Conservation (phyloP, 805 yeast species). For the Saccharomycopsis capsularis region DNA sequence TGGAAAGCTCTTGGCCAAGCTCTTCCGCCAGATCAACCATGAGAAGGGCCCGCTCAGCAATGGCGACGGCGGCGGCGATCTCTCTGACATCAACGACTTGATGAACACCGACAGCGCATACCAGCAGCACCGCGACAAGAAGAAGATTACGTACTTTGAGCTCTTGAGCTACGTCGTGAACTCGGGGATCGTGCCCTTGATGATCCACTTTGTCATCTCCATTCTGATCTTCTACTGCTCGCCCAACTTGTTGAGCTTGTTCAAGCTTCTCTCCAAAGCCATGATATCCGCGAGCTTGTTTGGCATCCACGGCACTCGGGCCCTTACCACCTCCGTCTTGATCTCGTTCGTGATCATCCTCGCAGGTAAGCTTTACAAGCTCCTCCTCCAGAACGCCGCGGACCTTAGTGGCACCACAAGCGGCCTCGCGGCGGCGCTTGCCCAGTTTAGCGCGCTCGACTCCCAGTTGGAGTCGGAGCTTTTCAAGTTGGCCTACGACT, state of each 20-base stretch:
- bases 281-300: constrained; percentile 15
- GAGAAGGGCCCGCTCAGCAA: neutral
- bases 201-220: constrained; percentile 11
- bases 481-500: constrained; percentile 5
- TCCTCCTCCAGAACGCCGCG: neutral
- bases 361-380: neutral
- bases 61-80: neutral
- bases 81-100: constrained; percentile 3
- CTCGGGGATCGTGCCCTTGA: constrained; percentile 6
- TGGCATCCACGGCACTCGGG: constrained; percentile 15
- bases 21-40: constrained; percentile 5
- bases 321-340: constrained; percentile 7
- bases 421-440: neutral
- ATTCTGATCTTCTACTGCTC: constrained; percentile 9
- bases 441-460: constrained; percentile 3
- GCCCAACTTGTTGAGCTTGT: constrained; percentile 10
- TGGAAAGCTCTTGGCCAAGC: constrained; percentile 9
- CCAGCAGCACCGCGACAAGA: neutral
- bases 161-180: constrained; percentile 3
- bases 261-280: constrained; percentile 12
- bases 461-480: constrained; percentile 4
- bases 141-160: constrained; percentile 2
- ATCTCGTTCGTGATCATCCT: constrained; percentile 1
- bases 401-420: neutral
- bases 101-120: neutral